These are phyloP conservation scores for Cronartium quercuum DNA, from an alignment of 1,284 basidiomycete species.

Conservation along the genomic window DNA sequence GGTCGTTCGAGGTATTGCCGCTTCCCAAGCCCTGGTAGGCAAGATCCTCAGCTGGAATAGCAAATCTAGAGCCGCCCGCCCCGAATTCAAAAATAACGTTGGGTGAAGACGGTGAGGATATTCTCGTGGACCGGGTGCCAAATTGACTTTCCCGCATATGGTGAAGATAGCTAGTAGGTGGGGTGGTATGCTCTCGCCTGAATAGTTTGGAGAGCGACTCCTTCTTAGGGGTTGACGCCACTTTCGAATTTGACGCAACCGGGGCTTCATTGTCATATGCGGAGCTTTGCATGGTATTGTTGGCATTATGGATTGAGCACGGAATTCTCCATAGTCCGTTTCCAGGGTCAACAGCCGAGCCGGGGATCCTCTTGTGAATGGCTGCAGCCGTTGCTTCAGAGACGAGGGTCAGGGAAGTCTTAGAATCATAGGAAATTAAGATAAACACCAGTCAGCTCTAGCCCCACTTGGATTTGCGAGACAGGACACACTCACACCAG, in stretches of 20 bases:
- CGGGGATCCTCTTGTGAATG: slow-evolving; percentile 11
- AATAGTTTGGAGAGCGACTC: no score
- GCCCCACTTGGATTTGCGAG: no score
- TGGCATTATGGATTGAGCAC: not conserved
- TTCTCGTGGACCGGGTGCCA: not conserved
- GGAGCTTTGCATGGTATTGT: no score
- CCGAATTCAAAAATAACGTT: slow-evolving; percentile 30
- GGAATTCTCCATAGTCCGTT: slow-evolving; percentile 34
- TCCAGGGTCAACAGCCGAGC: slow-evolving; percentile 2
- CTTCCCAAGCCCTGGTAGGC: slow-evolving; percentile 17
- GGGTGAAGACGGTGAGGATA: not conserved
- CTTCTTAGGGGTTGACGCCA: no score
- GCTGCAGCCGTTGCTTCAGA: not conserved
- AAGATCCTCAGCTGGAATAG: slow-evolving; percentile 26
- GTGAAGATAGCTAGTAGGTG: no score
- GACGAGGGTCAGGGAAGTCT: slow-evolving; percentile 31
- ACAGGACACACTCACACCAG: slow-evolving; percentile 23
- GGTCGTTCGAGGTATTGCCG: not conserved
- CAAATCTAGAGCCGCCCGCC: slow-evolving; percentile 8
- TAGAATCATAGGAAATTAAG: not conserved
- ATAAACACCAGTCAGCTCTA: not conserved
- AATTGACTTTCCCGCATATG: not conserved
- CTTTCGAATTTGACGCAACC: no score
- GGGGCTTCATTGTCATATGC: no score
- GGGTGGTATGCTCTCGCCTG: no score